Evolutionary conservation across 2,329 filamentous ascomycete genomes (phyloP).

Genomic region (Leptographium radiaticola): DNA sequence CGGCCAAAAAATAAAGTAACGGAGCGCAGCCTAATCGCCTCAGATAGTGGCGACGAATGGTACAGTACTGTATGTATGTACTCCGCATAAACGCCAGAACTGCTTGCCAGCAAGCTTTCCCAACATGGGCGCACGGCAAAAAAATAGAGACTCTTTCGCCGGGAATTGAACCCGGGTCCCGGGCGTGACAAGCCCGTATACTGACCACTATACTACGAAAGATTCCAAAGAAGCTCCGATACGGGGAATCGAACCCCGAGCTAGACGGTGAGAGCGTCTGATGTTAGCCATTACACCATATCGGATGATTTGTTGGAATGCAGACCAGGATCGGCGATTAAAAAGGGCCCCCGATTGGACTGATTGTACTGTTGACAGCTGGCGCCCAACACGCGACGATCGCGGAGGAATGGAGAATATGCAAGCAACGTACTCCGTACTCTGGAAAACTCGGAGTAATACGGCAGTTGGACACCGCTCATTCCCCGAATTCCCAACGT

Average conservation of each 20-base stretch:
- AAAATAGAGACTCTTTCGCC: slow-evolving; percentile 1
- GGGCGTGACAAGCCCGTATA: slow-evolving; percentile 5
- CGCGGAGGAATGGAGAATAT: too few relatives aligned
- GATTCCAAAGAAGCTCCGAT: slow-evolving; percentile 2
- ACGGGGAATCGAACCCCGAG: slow-evolving; percentile 6
- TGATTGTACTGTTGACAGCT: too few relatives aligned
- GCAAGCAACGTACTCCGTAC: too few relatives aligned
- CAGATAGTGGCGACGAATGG: too few relatives aligned
- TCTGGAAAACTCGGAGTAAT: too few relatives aligned
- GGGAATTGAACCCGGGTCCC: slow-evolving; percentile 5
- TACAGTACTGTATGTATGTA: too few relatives aligned
- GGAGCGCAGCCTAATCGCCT: neutral
- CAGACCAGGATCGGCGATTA: too few relatives aligned
- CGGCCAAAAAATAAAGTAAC: too few relatives aligned
- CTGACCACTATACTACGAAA: slow-evolving; percentile 5
- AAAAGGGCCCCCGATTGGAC: too few relatives aligned
- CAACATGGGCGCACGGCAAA: neutral
- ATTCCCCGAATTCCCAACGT: neutral
- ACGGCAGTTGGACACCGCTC: too few relatives aligned
- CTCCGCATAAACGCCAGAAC: too few relatives aligned
- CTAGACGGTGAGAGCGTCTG: slow-evolving; percentile 5
- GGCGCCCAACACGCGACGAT: too few relatives aligned
- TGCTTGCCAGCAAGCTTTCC: neutral
- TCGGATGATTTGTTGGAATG: slow-evolving; percentile 1
- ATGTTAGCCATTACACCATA: slow-evolving; percentile 6